These are phyloP conservation scores for Colletotrichum sp. DNA, from an alignment of 2,329 filamentous ascomycete species.

Conservation along the genomic window DNA sequence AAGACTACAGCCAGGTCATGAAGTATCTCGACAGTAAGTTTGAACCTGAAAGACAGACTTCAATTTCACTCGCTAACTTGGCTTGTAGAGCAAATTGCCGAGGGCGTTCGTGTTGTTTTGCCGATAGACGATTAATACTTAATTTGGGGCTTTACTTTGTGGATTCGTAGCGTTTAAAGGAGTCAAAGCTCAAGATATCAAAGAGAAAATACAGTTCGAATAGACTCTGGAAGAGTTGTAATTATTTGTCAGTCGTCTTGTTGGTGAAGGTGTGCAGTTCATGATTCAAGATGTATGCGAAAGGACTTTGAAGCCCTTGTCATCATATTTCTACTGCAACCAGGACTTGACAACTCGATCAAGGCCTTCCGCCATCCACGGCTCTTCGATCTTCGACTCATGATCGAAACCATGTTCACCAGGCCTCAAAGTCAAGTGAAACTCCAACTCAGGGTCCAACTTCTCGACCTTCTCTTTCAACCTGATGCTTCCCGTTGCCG, in stretches of 20 bases:
- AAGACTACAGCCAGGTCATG: conserved; percentile 39
- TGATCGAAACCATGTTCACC: conserved; percentile 10
- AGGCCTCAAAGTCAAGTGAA: not conserved
- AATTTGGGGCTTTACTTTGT: not conserved
- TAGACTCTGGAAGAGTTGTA: not conserved
- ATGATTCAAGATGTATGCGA: rapidly evolving
- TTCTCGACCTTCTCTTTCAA: not conserved
- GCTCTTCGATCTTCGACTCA: not conserved
- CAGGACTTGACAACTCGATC: not conserved
- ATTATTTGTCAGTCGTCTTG: not conserved
- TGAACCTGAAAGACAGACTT: not conserved
- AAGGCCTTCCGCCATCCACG: not conserved
- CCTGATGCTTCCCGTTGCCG: not conserved
- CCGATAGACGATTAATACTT: conserved; percentile 25
- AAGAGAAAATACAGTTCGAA: not conserved
- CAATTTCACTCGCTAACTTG: not conserved
- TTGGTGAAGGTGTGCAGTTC: not conserved
- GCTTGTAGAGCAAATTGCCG: conserved; percentile 24
- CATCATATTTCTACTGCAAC: not conserved
- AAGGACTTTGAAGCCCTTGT: rapidly evolving
- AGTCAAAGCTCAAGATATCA: not conserved
- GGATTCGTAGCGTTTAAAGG: not conserved
- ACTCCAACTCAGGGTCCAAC: not conserved
- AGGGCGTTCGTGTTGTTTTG: conserved; percentile 27
- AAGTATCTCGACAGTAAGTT: conserved; percentile 38